phyloP scores from a whole-genome alignment of 2,329 filamentous ascomycete genomes.

The Ustulina deusta region DNA sequence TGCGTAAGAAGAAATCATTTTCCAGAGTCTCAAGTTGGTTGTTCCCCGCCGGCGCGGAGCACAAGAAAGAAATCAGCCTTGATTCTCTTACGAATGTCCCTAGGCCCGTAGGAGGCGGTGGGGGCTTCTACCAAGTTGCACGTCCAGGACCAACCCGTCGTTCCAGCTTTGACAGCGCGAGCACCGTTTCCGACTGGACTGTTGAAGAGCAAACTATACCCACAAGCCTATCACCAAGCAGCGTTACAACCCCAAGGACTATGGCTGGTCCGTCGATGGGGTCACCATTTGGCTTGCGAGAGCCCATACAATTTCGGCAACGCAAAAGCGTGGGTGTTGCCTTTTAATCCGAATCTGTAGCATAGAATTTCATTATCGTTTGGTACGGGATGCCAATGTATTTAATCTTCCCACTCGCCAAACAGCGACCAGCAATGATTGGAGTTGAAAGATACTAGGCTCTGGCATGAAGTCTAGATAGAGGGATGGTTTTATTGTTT shows the following conservation, averaged over 20 bases:
- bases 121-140: constrained; percentile 71
- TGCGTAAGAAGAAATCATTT: constrained; percentile 76
- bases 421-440: constrained; percentile 30
- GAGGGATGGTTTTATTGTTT: constrained; percentile 29
- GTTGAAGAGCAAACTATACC: constrained; percentile 58
- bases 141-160: constrained; percentile 51
- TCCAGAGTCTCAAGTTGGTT: constrained; percentile 72
- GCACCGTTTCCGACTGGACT: constrained; percentile 65
- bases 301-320: constrained; percentile 47
- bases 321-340: constrained; percentile 62
- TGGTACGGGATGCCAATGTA: constrained; percentile 41
- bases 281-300: constrained; percentile 44
- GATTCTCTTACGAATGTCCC: constrained; percentile 68
- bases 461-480: constrained; percentile 35
- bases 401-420: constrained; percentile 38
- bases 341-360: constrained; percentile 52
- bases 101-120: constrained; percentile 61
- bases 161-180: constrained; percentile 60
- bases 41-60: constrained; percentile 52
- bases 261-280: constrained; percentile 52
- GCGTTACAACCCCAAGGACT: constrained; percentile 57
- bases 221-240: constrained; percentile 64
- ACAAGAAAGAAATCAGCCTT: constrained; percentile 56
- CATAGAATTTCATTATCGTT: constrained; percentile 42
- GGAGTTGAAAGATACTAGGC: constrained; percentile 32